Percentiles rank a stretch among this genome's conserved stretches.
phyloP scores from a whole-genome alignment of 2,329 filamentous ascomycete species.

The Verticillium zaregamsianum region DNA sequence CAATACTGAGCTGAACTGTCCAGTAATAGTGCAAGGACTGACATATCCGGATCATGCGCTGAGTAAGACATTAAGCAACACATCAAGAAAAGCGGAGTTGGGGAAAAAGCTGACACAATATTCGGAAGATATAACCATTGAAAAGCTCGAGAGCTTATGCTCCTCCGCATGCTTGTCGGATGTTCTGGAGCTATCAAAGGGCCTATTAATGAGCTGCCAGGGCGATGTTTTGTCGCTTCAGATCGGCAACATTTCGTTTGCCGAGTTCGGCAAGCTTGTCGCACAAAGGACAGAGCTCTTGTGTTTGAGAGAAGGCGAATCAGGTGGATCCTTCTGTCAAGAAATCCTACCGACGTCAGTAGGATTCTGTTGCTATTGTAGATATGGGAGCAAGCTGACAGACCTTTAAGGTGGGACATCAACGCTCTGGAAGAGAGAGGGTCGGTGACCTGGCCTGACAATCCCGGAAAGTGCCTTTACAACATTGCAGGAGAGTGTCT shows the following conservation, averaged over 20 bases:
- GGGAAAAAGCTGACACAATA: too few species aligned
- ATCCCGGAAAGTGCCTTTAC: background rate
- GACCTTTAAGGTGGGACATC: background rate
- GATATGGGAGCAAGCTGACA: background rate
- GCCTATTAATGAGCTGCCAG: background rate
- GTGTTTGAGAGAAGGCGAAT: background rate
- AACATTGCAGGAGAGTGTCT: background rate
- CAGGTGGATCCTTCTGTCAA: background rate
- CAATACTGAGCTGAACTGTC: too few species aligned
- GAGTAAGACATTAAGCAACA: too few species aligned
- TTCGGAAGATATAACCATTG: too few species aligned
- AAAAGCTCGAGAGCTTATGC: background rate
- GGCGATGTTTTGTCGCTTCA: background rate
- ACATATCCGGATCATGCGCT: too few species aligned
- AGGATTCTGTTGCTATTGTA: background rate
- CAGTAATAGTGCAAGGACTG: too few species aligned
- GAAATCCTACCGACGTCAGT: background rate
- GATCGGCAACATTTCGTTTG: background rate
- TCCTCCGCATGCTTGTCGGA: background rate
- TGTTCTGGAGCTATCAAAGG: background rate
- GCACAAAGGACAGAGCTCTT: background rate
- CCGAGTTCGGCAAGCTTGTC: background rate
- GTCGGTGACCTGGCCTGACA: background rate
- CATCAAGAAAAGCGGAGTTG: too few species aligned
- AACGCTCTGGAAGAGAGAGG: background rate